Conservation (phyloP, 139 green algal genomes). For the Astrephomene gubernaculifera region DNA sequence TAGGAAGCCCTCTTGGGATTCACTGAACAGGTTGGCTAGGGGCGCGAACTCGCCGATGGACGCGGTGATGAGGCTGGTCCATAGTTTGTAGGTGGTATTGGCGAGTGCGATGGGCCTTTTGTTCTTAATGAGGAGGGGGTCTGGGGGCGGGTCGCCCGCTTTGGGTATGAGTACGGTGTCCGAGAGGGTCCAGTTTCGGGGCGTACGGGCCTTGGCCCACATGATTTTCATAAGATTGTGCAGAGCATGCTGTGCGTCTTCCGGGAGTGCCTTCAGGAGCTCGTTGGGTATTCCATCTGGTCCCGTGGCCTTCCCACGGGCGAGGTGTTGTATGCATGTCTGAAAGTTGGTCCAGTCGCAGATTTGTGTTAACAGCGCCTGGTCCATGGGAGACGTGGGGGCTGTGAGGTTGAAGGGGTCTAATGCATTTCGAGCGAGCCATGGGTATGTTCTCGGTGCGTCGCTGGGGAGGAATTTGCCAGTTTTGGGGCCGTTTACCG, state of each 20-base stretch:
- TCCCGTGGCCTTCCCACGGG: slow-evolving; percentile 43
- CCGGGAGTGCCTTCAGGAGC: slow-evolving; percentile 45
- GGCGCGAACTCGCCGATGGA: slow-evolving; percentile 37
- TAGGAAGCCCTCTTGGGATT: slow-evolving; percentile 56
- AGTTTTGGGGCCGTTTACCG: not conserved
- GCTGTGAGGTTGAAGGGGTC: not conserved
- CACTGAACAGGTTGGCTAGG: slow-evolving; percentile 17
- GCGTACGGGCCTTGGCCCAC: slow-evolving; percentile 51
- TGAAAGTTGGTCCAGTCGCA: not conserved
- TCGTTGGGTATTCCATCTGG: slow-evolving; percentile 54
- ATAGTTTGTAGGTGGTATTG: slow-evolving; percentile 61
- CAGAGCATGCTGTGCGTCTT: not conserved
- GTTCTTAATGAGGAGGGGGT: slow-evolving; percentile 32
- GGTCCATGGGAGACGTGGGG: not conserved
- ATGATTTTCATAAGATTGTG: slow-evolving; percentile 12
- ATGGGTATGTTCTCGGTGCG: not conserved
- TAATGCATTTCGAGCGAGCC: not conserved
- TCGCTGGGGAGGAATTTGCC: not conserved
- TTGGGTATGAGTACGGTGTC: slow-evolving; percentile 55
- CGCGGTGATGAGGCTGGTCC: slow-evolving; percentile 47
- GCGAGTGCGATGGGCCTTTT: slow-evolving; percentile 49
- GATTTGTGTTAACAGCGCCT: not conserved
- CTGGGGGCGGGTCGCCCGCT: slow-evolving; percentile 34
- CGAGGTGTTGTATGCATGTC: slow-evolving; percentile 8
- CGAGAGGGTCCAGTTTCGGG: slow-evolving; percentile 44